A percentile compares a stretch with the other conserved stretches of the same genome.
phyloP scores from a whole-genome alignment of 495 filamentous ascomycete genomes.

The Cladorrhinum samala region DNA sequence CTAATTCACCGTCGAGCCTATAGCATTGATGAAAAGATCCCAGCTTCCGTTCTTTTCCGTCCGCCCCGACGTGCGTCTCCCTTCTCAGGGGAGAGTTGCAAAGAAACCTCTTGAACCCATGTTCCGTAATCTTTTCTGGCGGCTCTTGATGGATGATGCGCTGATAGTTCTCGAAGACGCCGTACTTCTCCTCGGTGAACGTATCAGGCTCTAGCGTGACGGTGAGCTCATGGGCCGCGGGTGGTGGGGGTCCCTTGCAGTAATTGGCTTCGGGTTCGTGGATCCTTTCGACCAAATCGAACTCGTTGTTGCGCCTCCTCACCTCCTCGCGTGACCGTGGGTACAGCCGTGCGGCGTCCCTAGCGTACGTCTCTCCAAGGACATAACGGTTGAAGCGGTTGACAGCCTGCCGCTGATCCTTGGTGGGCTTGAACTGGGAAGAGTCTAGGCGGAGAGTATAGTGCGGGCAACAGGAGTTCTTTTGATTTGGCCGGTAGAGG shows the following conservation, averaged over 20 bases:
- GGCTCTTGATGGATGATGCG: slow-evolving; percentile 69
- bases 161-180: slow-evolving; percentile 83
- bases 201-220: slow-evolving; percentile 74
- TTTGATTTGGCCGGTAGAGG: slow-evolving; percentile 88
- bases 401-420: slow-evolving; percentile 78
- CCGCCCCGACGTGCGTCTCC: slow-evolving; percentile 34
- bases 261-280: slow-evolving; percentile 58
- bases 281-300: slow-evolving; percentile 65
- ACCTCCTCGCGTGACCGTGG: slow-evolving; percentile 79
- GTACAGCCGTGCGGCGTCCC: slow-evolving; percentile 63
- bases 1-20: slow-evolving; percentile 77
- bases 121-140: slow-evolving; percentile 55
- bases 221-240: slow-evolving; percentile 72
- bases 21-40: slow-evolving; percentile 97
- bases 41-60: slow-evolving; percentile 52
- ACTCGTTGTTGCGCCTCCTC: slow-evolving; percentile 62
- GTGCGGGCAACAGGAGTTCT: slow-evolving; percentile 84
- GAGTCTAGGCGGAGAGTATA: slow-evolving; percentile 86
- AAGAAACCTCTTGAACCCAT: slow-evolving; percentile 76
- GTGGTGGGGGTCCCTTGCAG: slow-evolving; percentile 47
- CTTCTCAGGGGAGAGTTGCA: slow-evolving; percentile 70
- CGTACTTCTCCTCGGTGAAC: slow-evolving; percentile 83
- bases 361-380: slow-evolving; percentile 69
- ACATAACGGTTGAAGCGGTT: slow-evolving; percentile 88
- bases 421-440: slow-evolving; percentile 59